A percentile compares a stretch with the other conserved stretches of the same genome.
Conservation (phyloP, 2,329 filamentous ascomycete genomes). For the Juglanconis oblonga region DNA sequence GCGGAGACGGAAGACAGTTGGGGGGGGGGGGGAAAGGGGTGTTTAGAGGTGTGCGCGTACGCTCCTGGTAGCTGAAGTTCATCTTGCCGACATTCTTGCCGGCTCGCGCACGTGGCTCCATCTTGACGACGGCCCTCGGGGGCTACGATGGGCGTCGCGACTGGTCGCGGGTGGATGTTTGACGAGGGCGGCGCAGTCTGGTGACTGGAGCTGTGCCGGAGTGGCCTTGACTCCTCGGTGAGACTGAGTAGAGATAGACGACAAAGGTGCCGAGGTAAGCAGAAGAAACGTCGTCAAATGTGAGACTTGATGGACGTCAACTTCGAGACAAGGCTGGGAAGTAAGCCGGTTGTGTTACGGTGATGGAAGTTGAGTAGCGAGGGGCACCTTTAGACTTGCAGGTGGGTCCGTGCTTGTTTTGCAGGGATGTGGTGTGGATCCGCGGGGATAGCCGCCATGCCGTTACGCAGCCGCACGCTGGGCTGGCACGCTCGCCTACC, state of each 20-base stretch:
- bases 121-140: constrained; percentile 36
- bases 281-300: background rate
- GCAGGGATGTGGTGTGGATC: background rate
- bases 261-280: too few relatives aligned
- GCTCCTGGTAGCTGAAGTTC: constrained; percentile 71
- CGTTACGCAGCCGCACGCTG: background rate
- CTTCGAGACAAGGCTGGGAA: background rate
- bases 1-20: background rate
- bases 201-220: background rate
- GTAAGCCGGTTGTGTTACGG: background rate
- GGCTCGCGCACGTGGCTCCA: constrained; percentile 74
- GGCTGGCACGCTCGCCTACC: background rate
- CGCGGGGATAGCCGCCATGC: background rate
- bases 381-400: background rate
- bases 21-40: background rate
- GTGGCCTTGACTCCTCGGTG: too few relatives aligned
- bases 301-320: background rate
- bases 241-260: too few relatives aligned
- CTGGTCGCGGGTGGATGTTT: background rate
- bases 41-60: constrained; percentile 43
- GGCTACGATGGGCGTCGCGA: background rate
- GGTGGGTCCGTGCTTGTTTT: constrained; percentile 3
- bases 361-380: background rate
- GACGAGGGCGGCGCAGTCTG: background rate
- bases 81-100: constrained; percentile 80